Base-by-base conservation (phyloP, 2,329 filamentous ascomycete genomes). In the Penicillium janthinellum region DNA sequence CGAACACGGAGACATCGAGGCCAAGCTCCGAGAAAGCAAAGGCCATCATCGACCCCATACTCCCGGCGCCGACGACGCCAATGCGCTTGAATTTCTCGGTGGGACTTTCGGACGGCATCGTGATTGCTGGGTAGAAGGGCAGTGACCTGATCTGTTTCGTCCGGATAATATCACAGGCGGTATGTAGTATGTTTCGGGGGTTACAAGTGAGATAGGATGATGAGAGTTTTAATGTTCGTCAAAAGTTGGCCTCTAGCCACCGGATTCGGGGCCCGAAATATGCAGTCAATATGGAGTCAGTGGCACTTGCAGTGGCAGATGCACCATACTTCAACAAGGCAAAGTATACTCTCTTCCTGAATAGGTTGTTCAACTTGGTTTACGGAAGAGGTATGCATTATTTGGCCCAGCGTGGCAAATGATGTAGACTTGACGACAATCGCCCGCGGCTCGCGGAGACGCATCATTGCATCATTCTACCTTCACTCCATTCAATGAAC, bases 11-110 rank as follows among this genome's bases (percentile, higher is more conserved):
- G 7, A 78, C 74, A 42, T 77, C 67, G 12, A 76, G 68, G 0
- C 75, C 75, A 4, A 76, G 59, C 42, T 78, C 76, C 0, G 74
- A 71, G 39, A 78, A 78, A 17, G 75, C 75, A 59, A 77, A 73
- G 56, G 73, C 67, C 76, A 78, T 78, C 73, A 77, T 78, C 31
- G 76, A 77, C 49, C 76, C 76, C 75, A 78, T 78, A 57, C 73
- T 77, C 15, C 76, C 76, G 57, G 72, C 75, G 38, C 76, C 76
- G 42, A 77, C 75, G 28, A 78, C 70, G 35, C 75, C 76, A 54
- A 78, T 77, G 49, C 67, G 69, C 47, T 75, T 73, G 62, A 76
- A 77, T 34, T 63, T 64, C 51, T 73, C 61, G 17, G 67, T 54
- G 48, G 69, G 64, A 25, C 65, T 47, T 37, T 55, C 12, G 8